phyloP scores from a whole-genome alignment of 2,329 filamentous ascomycete species.

The Apiospora saccharicola region DNA sequence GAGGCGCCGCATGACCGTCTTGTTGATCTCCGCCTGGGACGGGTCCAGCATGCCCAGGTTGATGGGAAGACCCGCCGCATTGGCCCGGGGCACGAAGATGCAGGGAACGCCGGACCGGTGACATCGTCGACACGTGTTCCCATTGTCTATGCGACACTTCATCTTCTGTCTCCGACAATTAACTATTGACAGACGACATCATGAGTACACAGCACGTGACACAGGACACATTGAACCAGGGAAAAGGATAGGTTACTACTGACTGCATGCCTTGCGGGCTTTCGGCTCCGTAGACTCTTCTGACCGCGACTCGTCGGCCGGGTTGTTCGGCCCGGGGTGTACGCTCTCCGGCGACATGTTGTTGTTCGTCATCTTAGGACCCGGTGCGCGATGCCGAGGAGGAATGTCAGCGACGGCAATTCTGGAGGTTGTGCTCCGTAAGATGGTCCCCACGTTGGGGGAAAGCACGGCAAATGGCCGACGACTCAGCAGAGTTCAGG shows the following conservation, averaged over 20 bases:
- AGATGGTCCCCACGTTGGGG: neutral
- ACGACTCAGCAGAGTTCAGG: neutral
- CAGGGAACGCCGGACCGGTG: slow-evolving; percentile 45
- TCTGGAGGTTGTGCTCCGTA: neutral
- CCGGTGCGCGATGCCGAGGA: neutral
- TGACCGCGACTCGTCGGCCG: slow-evolving; percentile 28
- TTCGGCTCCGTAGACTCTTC: slow-evolving; percentile 33
- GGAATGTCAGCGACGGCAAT: neutral
- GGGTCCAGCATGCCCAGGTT: slow-evolving; percentile 24
- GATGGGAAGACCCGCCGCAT: slow-evolving; percentile 39
- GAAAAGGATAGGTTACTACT: slow-evolving; percentile 26
- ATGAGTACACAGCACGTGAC: slow-evolving; percentile 26
- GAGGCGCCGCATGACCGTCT: slow-evolving; percentile 33
- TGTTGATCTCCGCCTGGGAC: slow-evolving; percentile 32
- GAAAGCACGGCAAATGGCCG: neutral
- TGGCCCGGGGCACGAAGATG: slow-evolving; percentile 49
- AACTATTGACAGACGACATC: slow-evolving; percentile 29
- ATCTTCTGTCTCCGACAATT: slow-evolving; percentile 44
- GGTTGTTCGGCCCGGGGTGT: slow-evolving; percentile 13
- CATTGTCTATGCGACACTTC: slow-evolving; percentile 47
- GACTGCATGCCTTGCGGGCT: slow-evolving; percentile 42
- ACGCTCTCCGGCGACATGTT: slow-evolving; percentile 1
- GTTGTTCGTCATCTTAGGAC: slow-evolving; percentile 3
- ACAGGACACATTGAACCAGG: neutral
- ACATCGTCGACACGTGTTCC: slow-evolving; percentile 45